phyloP scores from a whole-genome alignment of 257 asterid genomes.

The Paraleonurus japonicus region DNA sequence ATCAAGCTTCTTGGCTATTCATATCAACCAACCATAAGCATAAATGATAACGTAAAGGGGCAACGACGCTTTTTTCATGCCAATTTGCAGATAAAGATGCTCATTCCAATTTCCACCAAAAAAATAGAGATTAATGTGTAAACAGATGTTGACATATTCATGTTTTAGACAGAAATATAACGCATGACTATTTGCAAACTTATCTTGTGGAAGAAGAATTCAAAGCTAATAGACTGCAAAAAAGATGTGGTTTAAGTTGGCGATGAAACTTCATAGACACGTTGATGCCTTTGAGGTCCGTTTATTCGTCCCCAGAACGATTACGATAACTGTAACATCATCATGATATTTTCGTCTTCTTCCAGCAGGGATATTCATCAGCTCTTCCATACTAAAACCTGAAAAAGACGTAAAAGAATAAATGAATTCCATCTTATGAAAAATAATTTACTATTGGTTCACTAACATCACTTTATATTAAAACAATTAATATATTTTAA shows the following conservation, averaged over 20 bases:
- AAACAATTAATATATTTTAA: too few species aligned
- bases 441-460: neutral
- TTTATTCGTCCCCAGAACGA: constrained; percentile 70
- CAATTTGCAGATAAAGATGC: constrained; percentile 23
- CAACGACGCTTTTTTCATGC: constrained; percentile 7
- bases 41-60: neutral
- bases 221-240: constrained; percentile 31
- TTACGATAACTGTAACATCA: constrained; percentile 86
- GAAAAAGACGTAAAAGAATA: constrained; percentile 10
- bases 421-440: neutral
- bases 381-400: constrained; percentile 90
- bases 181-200: constrained; percentile 9
- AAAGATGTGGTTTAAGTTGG: neutral
- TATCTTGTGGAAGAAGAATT: constrained; percentile 11
- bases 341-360: constrained; percentile 89
- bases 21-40: neutral
- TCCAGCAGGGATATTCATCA: constrained; percentile 91
- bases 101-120: constrained; percentile 9
- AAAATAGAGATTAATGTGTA: neutral
- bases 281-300: constrained; percentile 91
- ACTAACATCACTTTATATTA: too few species aligned
- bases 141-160: constrained; percentile 2
- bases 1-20: constrained; percentile 28
- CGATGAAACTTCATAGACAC: constrained; percentile 33
- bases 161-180: neutral